These are phyloP conservation scores for Phytophthora vignae DNA, from an alignment of 352 stramenopile genomes.

Conservation along the genomic window DNA sequence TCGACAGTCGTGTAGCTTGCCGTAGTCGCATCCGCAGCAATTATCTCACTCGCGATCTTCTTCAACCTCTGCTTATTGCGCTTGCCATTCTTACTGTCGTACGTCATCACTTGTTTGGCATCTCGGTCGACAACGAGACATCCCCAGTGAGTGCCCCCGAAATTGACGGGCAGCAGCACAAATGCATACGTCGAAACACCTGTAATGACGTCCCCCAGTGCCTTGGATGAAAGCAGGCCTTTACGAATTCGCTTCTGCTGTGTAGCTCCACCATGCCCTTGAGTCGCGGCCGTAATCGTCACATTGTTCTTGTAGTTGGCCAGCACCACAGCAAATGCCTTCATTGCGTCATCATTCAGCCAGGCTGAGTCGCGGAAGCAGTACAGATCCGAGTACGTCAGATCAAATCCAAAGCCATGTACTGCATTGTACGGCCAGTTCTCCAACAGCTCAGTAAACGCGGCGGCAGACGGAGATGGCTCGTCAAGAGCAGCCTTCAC, in stretches of 20 bases:
- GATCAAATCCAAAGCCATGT: constrained; percentile 2
- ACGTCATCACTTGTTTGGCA: constrained; percentile 6
- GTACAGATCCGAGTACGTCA: constrained; percentile 9
- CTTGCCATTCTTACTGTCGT: constrained; percentile 14
- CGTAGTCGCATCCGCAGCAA: neutral
- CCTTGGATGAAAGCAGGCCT: neutral
- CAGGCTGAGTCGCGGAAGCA: constrained; percentile 3
- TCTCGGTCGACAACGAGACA: constrained; percentile 1
- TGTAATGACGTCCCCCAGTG: neutral
- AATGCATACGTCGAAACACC: neutral
- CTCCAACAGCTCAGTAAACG: neutral
- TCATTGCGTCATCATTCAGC: neutral
- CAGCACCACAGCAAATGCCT: constrained; percentile 8
- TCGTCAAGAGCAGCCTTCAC: too few species aligned
- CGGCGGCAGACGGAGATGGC: too few species aligned
- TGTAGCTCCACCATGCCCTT: neutral
- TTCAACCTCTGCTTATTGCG: constrained; percentile 6
- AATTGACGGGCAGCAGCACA: too few species aligned
- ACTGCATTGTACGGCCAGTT: constrained; percentile 1
- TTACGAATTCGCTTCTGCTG: neutral
- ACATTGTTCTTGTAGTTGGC: neutral
- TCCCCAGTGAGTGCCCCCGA: too few species aligned
- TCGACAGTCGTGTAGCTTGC: too few species aligned
- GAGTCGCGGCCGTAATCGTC: neutral
- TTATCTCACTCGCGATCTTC: neutral